These are phyloP conservation scores for Trametes pubescens DNA, from an alignment of 1,284 basidiomycete species.

Conservation along the genomic window DNA sequence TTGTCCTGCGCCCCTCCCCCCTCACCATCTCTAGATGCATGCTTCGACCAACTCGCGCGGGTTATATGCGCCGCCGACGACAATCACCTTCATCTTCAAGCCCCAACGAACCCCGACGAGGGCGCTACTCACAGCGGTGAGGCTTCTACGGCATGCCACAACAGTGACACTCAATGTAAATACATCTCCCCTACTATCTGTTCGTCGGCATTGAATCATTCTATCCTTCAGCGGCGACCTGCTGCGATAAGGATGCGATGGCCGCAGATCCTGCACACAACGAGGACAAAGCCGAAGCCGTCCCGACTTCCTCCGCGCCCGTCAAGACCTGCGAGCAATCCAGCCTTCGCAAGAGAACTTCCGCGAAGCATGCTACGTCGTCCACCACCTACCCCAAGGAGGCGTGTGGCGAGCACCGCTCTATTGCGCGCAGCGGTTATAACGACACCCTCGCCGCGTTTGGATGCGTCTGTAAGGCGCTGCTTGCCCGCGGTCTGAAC, in stretches of 20 bases:
- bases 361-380: slow-evolving; percentile 10
- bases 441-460: slow-evolving; percentile 42
- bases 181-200: not conserved
- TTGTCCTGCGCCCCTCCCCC: not conserved
- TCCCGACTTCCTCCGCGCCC: not conserved
- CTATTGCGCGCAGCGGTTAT: slow-evolving; percentile 40
- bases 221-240: slow-evolving; percentile 2
- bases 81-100: slow-evolving; percentile 37
- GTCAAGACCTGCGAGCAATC: slow-evolving; percentile 16
- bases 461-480: slow-evolving; percentile 42
- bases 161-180: slow-evolving; percentile 12
- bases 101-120: not conserved
- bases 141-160: not conserved
- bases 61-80: slow-evolving; percentile 44
- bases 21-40: slow-evolving; percentile 31
- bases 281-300: slow-evolving; percentile 1
- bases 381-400: slow-evolving; percentile 29
- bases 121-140: not conserved
- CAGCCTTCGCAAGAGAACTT: slow-evolving; percentile 37
- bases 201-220: not conserved
- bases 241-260: slow-evolving; percentile 20
- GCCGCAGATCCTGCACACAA: not conserved
- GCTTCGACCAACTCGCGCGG: slow-evolving; percentile 40
- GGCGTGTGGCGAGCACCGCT: slow-evolving; percentile 42
- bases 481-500: slow-evolving; percentile 40